A percentile compares a stretch with the other conserved stretches of the same genome.
phyloP scores from a whole-genome alignment of 495 filamentous ascomycete species.

The Pseudoneurospora amorphoporcata region DNA sequence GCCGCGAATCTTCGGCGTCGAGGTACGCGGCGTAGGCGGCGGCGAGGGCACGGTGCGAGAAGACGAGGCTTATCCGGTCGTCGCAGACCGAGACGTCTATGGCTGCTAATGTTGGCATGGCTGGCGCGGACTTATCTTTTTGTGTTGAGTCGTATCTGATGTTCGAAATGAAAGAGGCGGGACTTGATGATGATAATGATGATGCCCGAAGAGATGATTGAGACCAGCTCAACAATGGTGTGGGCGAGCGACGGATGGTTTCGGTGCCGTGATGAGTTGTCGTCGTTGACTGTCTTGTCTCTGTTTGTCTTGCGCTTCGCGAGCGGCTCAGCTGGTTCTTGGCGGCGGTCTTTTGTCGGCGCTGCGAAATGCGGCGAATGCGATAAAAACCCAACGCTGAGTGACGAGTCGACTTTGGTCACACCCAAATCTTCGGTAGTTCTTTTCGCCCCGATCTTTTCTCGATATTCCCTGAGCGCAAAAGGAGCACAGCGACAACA shows the following conservation, averaged over 20 bases:
- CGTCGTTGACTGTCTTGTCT: not conserved
- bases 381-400: not conserved
- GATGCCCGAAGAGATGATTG: not conserved
- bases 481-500: not conserved
- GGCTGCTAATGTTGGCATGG: slow-evolving; percentile 21
- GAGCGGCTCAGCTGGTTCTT: not conserved
- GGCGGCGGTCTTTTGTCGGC: not conserved
- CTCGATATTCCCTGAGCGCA: not conserved
- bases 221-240: not conserved
- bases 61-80: slow-evolving; percentile 19
- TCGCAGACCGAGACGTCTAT: slow-evolving; percentile 23
- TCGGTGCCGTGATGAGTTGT: not conserved
- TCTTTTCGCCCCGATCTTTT: not conserved
- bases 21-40: slow-evolving; percentile 20
- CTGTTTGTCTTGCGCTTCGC: not conserved
- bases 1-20: slow-evolving; percentile 11
- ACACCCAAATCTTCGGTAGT: not conserved
- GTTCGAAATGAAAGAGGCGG: not conserved
- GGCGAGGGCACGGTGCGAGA: slow-evolving; percentile 23
- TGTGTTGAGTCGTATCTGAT: not conserved
- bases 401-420: not conserved
- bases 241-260: not conserved
- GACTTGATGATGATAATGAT: not conserved
- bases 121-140: not conserved
- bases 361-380: not conserved